Base-by-base conservation (phyloP, 805 yeast genomes). In the Schizosaccharomyces cryophilus region DNA sequence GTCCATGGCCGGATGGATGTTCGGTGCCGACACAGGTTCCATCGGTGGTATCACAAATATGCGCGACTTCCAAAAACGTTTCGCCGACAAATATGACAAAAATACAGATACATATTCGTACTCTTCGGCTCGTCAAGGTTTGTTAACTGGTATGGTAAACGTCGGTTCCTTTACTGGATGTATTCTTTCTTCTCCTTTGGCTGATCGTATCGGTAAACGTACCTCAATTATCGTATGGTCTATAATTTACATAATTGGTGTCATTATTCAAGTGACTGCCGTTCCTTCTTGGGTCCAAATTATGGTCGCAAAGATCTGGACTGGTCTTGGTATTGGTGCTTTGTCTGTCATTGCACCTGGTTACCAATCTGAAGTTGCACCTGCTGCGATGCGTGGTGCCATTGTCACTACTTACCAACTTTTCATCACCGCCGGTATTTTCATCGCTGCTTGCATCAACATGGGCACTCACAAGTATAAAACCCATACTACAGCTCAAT, bases 311-410 rank as follows among this genome's bases (percentile, higher is more conserved):
- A 40, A 42, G 26, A 45, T 78, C 29, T 73, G 85, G 64, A 80
- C 85, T 35, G 95, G 95, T 64, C 66, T 84, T 15, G 84, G 85
- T 62, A 86, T 86, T 63, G 95, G 95, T 64, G 81, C 81, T 64
- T 77, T 85, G 45, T 80, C 89, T 48, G 87, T 88, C 55, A 76
- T 82, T 62, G 85, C 83, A 15, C 60, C 60, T 26, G 60, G 42
- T 56, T 85, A 84, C 69, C 83, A 83, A 74, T 84, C 89, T 40
- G 87, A 85, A 70, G 82, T 85, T 47, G 79, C 87, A 19, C 93
- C 93, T 31, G 81, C 78, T 66, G 81, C 84, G 77, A 79, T 85
- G 60, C 77, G 94, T 73, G 94, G 94, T 66, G 80, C 87, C 21
- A 75, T 84, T 64, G 87, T 85, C 58, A 80, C 85, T 61, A 77